Percentiles rank a stretch among this genome's conserved stretches.
Conservation (phyloP, 345 rosid genomes). For the Microcos paniculata region DNA sequence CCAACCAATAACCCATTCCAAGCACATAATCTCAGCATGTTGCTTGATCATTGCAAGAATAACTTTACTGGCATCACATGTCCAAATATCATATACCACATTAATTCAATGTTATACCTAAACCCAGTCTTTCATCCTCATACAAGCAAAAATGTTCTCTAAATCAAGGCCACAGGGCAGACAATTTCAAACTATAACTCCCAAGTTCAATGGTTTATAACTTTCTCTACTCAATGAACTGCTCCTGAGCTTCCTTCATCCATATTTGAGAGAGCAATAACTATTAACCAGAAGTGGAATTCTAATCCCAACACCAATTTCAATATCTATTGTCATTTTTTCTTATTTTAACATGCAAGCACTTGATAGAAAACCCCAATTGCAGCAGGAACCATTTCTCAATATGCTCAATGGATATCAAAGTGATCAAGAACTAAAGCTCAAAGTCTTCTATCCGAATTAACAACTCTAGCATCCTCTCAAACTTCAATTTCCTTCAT, state of each 20-base stretch:
- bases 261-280: not conserved
- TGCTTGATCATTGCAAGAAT: not conserved
- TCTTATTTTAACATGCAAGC: not conserved
- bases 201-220: not conserved
- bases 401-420: not conserved
- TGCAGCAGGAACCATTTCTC: not conserved
- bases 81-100: not conserved
- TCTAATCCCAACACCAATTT: not conserved
- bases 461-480: not conserved
- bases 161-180: not conserved
- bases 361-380: not conserved
- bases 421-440: constrained; percentile 1
- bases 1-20: not conserved
- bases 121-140: not conserved
- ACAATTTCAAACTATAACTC: not conserved
- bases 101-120: not conserved
- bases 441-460: not conserved
- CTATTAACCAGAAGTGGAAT: not conserved
- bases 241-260: not conserved
- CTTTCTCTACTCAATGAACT: not conserved
- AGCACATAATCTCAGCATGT: not conserved
- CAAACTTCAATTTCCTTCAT: not conserved
- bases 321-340: not conserved
- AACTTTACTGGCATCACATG: not conserved
- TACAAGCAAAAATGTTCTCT: not conserved